phyloP scores from a whole-genome alignment of 495 filamentous ascomycete genomes.

The Bathelium albidoporum region DNA sequence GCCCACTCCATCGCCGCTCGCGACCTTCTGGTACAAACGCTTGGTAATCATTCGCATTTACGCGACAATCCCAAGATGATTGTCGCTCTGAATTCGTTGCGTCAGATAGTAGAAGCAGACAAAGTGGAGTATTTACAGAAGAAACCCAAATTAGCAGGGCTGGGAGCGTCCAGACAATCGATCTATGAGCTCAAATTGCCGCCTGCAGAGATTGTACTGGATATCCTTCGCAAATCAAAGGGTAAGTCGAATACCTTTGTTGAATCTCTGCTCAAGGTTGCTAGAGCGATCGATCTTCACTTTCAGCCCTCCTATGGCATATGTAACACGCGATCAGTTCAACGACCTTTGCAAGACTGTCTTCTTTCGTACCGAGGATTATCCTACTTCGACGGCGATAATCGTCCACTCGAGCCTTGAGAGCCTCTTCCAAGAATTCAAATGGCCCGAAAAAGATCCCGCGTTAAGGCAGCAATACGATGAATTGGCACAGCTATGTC shows the following conservation, averaged over 20 bases:
- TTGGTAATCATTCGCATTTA: background rate
- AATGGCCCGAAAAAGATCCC: constrained; percentile 28
- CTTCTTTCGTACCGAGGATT: constrained; percentile 2
- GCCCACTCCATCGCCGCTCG: background rate
- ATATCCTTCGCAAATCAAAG: constrained; percentile 4
- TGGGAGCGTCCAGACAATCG: background rate
- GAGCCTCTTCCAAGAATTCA: constrained; percentile 42
- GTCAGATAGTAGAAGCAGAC: constrained; percentile 3
- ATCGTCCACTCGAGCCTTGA: constrained; percentile 47
- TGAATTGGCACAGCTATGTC: constrained; percentile 44
- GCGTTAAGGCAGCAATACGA: constrained; percentile 30
- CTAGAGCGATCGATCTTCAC: constrained; percentile 1
- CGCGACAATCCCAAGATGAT: constrained; percentile 1
- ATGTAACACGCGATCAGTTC: constrained; percentile 1
- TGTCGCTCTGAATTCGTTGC: background rate
- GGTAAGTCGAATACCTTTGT: background rate
- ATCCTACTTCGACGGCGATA: constrained; percentile 1
- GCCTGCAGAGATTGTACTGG: background rate
- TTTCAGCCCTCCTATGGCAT: constrained; percentile 1
- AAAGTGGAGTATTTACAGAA: background rate
- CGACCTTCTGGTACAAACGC: background rate
- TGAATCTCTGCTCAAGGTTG: background rate
- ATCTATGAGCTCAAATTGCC: constrained; percentile 5
- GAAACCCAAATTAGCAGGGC: background rate
- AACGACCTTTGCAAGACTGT: constrained; percentile 4